Evolutionary conservation across 2,329 filamentous ascomycete species (phyloP).

Genomic region (Pseudogymnoascus sp.): DNA sequence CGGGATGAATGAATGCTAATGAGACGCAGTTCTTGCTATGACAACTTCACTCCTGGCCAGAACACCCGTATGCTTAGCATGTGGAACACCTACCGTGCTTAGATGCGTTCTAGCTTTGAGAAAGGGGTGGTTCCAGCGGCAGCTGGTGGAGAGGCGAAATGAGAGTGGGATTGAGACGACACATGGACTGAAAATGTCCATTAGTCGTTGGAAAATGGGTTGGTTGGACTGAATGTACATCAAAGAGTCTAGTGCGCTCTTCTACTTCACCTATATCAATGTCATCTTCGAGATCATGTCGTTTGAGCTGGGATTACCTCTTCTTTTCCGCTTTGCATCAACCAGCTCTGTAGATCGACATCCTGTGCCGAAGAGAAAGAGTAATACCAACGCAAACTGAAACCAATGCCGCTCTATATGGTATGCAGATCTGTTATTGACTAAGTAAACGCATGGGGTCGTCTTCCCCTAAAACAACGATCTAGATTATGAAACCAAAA

Average conservation of each 20-base stretch:
- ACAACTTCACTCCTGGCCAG: slow-evolving; percentile 30
- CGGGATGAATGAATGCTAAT: slow-evolving; percentile 20
- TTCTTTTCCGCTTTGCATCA: slow-evolving; percentile 16
- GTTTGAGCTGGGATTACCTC: slow-evolving; percentile 8
- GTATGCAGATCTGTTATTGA: slow-evolving; percentile 12
- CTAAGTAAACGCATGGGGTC: not conserved
- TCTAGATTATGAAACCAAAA: no score
- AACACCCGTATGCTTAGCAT: slow-evolving; percentile 16
- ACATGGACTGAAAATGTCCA: not conserved
- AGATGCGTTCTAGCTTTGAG: not conserved
- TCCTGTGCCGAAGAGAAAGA: slow-evolving; percentile 16
- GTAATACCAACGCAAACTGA: slow-evolving; percentile 13
- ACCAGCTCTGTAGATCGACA: slow-evolving; percentile 20
- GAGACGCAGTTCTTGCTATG: slow-evolving; percentile 30
- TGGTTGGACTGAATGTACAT: not conserved
- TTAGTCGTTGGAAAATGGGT: not conserved
- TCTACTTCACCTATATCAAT: not conserved
- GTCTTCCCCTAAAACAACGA: not conserved
- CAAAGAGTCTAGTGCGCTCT: not conserved
- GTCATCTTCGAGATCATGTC: not conserved
- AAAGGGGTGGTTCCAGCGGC: not conserved
- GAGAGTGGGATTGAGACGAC: not conserved
- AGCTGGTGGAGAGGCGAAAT: not conserved
- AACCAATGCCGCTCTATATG: slow-evolving; percentile 18
- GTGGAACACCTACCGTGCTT: slow-evolving; percentile 16